These are phyloP conservation scores for Aspergillus diversus DNA, from an alignment of 495 filamentous ascomycete species.

Conservation along the genomic window DNA sequence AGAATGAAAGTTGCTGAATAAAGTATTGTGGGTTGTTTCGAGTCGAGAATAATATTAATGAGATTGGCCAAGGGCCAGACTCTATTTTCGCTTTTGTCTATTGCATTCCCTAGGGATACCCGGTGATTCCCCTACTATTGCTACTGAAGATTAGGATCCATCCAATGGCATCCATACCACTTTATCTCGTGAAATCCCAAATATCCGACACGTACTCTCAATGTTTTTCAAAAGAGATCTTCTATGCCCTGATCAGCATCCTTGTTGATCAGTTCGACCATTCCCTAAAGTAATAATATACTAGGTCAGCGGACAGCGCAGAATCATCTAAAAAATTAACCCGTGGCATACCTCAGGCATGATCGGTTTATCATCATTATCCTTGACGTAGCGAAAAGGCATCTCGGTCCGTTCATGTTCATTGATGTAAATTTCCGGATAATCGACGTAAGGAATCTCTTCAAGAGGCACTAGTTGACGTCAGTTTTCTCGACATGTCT, in stretches of 20 bases:
- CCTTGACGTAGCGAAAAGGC: constrained; percentile 94
- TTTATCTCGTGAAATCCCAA: not conserved
- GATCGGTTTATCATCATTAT: constrained; percentile 70
- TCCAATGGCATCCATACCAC: no score
- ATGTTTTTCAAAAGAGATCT: constrained; percentile 71
- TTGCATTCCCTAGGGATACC: no score
- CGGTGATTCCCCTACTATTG: no score
- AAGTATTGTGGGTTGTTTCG: no score
- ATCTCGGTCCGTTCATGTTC: constrained; percentile 93
- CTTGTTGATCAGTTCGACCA: constrained; percentile 90
- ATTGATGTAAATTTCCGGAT: constrained; percentile 85
- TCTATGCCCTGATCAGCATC: constrained; percentile 91
- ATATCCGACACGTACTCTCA: not conserved
- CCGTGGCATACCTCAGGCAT: constrained; percentile 80
- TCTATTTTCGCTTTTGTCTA: no score
- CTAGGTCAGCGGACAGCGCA: not conserved
- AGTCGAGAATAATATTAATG: no score
- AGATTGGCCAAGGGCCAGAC: no score
- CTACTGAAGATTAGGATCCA: no score
- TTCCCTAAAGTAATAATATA: constrained; percentile 61
- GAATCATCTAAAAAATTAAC: not conserved
- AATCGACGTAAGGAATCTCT: constrained; percentile 78
- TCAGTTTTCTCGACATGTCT: constrained; percentile 19
- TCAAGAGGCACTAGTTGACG: constrained; percentile 65
- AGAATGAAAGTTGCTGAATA: not conserved